Percentiles rank a stretch among this genome's conserved stretches.
phyloP scores from a whole-genome alignment of 495 filamentous ascomycete genomes.

The Sporormia fimetaria region DNA sequence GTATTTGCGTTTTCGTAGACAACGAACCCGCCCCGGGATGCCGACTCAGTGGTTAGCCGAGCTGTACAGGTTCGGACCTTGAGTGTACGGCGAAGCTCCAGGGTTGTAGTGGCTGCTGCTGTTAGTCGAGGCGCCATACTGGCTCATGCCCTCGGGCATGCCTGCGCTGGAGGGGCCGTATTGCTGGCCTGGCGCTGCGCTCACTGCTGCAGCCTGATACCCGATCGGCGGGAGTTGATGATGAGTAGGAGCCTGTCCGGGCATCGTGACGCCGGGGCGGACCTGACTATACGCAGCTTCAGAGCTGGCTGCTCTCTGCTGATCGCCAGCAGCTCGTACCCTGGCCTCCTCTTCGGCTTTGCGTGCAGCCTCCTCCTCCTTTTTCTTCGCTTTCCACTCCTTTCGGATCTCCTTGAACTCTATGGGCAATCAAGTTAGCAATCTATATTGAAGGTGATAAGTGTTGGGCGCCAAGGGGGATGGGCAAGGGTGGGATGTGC shows the following conservation, averaged over 20 bases:
- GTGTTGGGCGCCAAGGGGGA: slow-evolving; percentile 21
- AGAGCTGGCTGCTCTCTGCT: slow-evolving; percentile 37
- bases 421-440: slow-evolving; percentile 36
- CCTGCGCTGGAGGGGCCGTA: slow-evolving; percentile 53
- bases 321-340: slow-evolving; percentile 53
- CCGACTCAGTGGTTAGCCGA: too few relatives aligned
- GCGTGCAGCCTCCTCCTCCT: slow-evolving; percentile 85
- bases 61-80: too few relatives aligned
- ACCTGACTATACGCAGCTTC: slow-evolving; percentile 30
- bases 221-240: slow-evolving; percentile 81
- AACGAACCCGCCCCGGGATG: too few relatives aligned
- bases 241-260: slow-evolving; percentile 29
- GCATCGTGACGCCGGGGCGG: slow-evolving; percentile 14
- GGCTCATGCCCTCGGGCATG: slow-evolving; percentile 44
- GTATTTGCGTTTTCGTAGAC: too few relatives aligned
- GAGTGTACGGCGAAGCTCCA: too few relatives aligned
- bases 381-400: slow-evolving; percentile 98
- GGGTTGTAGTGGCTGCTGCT: too few relatives aligned
- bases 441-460: slow-evolving; percentile 12
- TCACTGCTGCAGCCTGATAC: slow-evolving; percentile 49
- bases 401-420: slow-evolving; percentile 99
- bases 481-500: slow-evolving; percentile 23
- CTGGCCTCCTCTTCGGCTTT: slow-evolving; percentile 91
- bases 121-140: slow-evolving; percentile 43
- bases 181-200: slow-evolving; percentile 36